Evolutionary conservation across 148 eudicot genomes (phyloP), one percentile per base, ranked within the genome.

Genomic region (Vaccinium corymbosum): DNA sequence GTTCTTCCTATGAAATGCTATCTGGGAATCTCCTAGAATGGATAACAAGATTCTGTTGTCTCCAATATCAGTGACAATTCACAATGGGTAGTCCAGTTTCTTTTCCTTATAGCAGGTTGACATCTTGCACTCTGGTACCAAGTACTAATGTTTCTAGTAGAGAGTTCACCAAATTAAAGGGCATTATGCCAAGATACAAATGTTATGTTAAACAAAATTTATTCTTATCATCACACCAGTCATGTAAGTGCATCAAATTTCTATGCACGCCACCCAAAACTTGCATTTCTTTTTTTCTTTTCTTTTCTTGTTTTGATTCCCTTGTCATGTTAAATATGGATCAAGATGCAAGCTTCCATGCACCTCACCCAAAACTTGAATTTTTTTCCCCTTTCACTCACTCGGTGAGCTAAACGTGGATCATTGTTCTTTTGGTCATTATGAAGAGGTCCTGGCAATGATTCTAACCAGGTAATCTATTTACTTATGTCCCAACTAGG

Each of bases 1-100:
- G 22, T 46, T 42, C 4, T 74, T 72, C 51, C n/a, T 42, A 3
- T 74, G 51, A 35, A 38, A 42, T 74, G n/a, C 50, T 74, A 15
- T 72, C 49, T 38, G 76, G 76, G 3, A 72, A 72, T 72, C 76
- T 70, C 76, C n/a, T 35, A 72, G 50, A 72, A 49, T 49, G 38
- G 50, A 72, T 35, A 32, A 16, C 48, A 72, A 15, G 25, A 42
- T 42, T 74, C 52, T 73, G 9, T 42, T 74, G 77, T 52, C 22
- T 74, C 22, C 27, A 42, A 16, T 42, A 7, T 42, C 25, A 74
- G 6, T 7, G 50, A 42, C 22, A 74, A 74, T 42, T 35, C 38
- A 35, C 3, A 35, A 35, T 35, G 77, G 48, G 51, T 74, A 42
- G 7, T 42, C 9, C 25, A 74, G 77, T 74, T 74, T 8, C 50